Percentiles rank a stretch among this genome's conserved stretches.
Conservation (phyloP, 2,329 filamentous ascomycete species). For the Harringtonia aguacate region DNA sequence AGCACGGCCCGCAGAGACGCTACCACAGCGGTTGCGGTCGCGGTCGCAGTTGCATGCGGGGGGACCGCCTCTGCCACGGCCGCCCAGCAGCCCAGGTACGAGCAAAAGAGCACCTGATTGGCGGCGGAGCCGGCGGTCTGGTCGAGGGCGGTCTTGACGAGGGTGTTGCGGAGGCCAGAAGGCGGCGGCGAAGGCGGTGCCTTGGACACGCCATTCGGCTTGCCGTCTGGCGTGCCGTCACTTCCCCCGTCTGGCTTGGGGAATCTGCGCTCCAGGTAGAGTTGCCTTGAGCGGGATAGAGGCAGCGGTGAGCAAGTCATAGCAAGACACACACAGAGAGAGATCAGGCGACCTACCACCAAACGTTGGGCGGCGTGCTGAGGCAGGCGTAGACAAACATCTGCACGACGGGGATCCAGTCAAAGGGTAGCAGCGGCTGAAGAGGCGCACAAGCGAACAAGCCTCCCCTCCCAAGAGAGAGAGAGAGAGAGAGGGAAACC, state of each 20-base stretch:
- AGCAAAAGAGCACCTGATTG: conserved; percentile 56
- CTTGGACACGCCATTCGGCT: no score
- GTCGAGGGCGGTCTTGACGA: conserved; percentile 57
- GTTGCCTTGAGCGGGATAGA: background rate
- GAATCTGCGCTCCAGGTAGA: background rate
- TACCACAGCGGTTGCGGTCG: conserved; percentile 14
- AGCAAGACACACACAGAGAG: no score
- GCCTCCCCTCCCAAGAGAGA: no score
- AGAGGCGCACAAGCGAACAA: background rate
- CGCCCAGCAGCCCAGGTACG: conserved; percentile 33
- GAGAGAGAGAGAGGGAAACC: no score
- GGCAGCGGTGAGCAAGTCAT: background rate
- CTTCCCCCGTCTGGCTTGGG: background rate
- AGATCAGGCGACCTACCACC: conserved; percentile 60
- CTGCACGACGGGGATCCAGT: conserved; percentile 59
- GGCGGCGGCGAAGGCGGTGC: conserved; percentile 30
- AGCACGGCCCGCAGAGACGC: no score
- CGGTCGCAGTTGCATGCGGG: background rate
- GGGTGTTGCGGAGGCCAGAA: conserved; percentile 43
- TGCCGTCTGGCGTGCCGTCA: no score
- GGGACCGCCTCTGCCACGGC: conserved; percentile 14
- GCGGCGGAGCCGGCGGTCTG: conserved; percentile 54
- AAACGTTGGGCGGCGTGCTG: conserved; percentile 70
- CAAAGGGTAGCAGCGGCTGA: conserved; percentile 50
- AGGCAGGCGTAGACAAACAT: conserved; percentile 66